Base-by-base conservation (phyloP, 352 stramenopile genomes). In the Thalassiosira hispida region DNA sequence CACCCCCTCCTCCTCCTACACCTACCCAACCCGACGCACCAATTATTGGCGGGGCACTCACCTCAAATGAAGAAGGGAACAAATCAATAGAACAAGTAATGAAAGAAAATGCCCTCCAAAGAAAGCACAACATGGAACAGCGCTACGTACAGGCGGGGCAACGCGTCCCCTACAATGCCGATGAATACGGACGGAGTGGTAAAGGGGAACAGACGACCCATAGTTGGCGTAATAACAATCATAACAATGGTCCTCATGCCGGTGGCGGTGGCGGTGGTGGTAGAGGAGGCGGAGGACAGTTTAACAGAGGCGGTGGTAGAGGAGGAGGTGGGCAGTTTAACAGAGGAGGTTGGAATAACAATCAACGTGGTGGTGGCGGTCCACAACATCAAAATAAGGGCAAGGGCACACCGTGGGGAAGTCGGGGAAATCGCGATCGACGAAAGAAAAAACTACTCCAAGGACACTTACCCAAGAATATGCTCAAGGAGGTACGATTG, bases 71-170 rank as follows among this genome's bases (percentile, higher is more conserved):
- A 23, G 35, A n/a, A 1, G 31, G 7, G 35, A 20, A 40, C 18
- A 73, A 70, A 18, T 79, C 68, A 11, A 68, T 80, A 20, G 77
- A 84, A 57, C 69, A 77, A 72, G 62, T 85, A 4, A 66, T 85
- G 55, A 64, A 57, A 55, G 53, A 46, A 8, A 73, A 85, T 56
- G 35, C 77, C 8, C 14, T 46, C 1, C 57, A 61, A 44, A 38
- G 72, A 9, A 74, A 78, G 59, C 49, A 62, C 18, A 65, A 76
- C 16, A 79, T 79, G 68, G 77, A 68, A 29, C 63, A 79, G 38
- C 27, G 59, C n/a, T 84, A 77, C 23, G 38, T 46, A 12, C 76
- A 84, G 55, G 77, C 77, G 0, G 77, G 77, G 23, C 62, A 84
- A 44, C 22, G 27, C n/a, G 47, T 79, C 12, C 76, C 76, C 0